Conservation (phyloP, 2,329 filamentous ascomycete genomes). For the Huntiella decipiens region DNA sequence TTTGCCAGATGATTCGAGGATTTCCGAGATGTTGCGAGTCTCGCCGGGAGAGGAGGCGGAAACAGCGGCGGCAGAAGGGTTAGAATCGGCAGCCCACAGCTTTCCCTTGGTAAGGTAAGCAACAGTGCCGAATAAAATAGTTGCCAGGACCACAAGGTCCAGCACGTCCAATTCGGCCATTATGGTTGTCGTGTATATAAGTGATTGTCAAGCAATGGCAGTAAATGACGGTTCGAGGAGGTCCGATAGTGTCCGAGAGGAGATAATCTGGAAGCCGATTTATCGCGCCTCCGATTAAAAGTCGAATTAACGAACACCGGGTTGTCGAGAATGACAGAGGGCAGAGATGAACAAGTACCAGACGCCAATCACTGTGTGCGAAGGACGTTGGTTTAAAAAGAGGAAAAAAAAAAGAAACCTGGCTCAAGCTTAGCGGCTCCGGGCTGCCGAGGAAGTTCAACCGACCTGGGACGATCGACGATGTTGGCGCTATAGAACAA, state of each 20-base stretch:
- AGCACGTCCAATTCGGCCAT: slow-evolving; percentile 96
- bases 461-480: no score
- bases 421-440: no score
- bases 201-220: background rate
- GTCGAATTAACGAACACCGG: background rate
- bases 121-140: slow-evolving; percentile 66
- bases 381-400: no score
- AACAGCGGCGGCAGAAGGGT: slow-evolving; percentile 64
- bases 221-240: background rate
- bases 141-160: slow-evolving; percentile 78
- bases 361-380: no score
- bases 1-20: slow-evolving; percentile 87
- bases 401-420: no score
- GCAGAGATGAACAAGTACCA: no score
- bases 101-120: slow-evolving; percentile 98
- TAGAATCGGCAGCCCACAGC: slow-evolving; percentile 74
- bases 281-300: background rate
- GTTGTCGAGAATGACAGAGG: no score
- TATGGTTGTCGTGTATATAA: slow-evolving; percentile 16
- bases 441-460: no score
- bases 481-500: no score
- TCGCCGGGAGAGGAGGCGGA: slow-evolving; percentile 58
- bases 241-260: background rate
- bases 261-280: background rate
- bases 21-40: slow-evolving; percentile 83